These are phyloP conservation scores for Cercospora sp. DNA, from an alignment of 2,329 filamentous ascomycete genomes.

Conservation along the genomic window DNA sequence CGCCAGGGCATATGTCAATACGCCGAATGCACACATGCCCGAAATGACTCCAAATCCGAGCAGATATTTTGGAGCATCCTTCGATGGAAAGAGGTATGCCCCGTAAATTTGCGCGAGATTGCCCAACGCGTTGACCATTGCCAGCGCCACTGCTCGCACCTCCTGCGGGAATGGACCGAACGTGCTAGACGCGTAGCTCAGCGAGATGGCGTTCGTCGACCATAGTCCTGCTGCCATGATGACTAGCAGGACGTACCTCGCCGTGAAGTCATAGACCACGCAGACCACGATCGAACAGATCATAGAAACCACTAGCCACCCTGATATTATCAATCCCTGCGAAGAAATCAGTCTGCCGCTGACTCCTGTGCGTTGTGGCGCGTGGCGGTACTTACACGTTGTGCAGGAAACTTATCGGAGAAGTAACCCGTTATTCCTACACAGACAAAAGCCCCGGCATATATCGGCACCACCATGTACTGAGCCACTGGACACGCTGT, in stretches of 20 bases:
- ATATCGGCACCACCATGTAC: constrained; percentile 53
- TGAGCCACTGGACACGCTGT: constrained; percentile 41
- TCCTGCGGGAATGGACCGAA: constrained; percentile 49
- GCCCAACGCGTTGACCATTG: constrained; percentile 36
- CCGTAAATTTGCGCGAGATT: constrained; percentile 41
- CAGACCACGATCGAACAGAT: constrained; percentile 44
- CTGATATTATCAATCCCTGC: not conserved
- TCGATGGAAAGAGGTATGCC: constrained; percentile 39
- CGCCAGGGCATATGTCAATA: constrained; percentile 31
- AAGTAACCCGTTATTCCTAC: constrained; percentile 50
- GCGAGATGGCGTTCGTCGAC: constrained; percentile 53
- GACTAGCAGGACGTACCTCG: constrained; percentile 56
- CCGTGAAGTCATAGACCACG: constrained; percentile 52
- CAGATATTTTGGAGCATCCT: constrained; percentile 38
- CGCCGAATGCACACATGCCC: constrained; percentile 43
- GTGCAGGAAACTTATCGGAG: constrained; percentile 27
- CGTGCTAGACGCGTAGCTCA: constrained; percentile 55
- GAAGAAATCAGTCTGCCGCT: not conserved
- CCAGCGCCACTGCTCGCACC: constrained; percentile 35
- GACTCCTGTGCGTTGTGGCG: not conserved
- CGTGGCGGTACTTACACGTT: not conserved
- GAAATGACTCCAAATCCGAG: constrained; percentile 46
- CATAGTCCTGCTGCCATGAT: constrained; percentile 58
- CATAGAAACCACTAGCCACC: constrained; percentile 49
- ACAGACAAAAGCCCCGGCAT: constrained; percentile 54